Conservation (phyloP, 202 grass and related monocot genomes). For the Panicum hallii region DNA sequence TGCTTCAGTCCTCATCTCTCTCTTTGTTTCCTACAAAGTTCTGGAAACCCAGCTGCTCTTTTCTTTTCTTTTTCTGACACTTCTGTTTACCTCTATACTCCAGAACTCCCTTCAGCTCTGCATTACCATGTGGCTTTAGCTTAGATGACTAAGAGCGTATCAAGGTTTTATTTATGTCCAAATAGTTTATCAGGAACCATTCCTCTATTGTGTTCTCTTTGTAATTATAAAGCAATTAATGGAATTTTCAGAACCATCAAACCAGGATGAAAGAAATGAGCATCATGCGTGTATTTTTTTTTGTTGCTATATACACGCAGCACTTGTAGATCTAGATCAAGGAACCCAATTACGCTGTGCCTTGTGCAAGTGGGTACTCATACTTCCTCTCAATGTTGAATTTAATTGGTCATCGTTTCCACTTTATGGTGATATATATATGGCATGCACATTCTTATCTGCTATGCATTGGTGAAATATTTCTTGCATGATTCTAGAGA, state of each 20-base stretch:
- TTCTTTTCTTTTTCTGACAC: too few relatives aligned
- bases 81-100: background rate
- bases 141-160: background rate
- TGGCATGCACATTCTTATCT: too few relatives aligned
- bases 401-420: background rate
- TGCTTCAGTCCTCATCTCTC: background rate
- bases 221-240: background rate
- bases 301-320: background rate
- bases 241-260: background rate
- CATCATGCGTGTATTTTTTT: background rate
- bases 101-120: background rate
- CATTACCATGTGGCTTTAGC: background rate
- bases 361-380: background rate
- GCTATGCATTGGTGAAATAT: too few relatives aligned
- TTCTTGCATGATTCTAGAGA: too few relatives aligned
- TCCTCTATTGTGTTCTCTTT: background rate
- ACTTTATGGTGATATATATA: too few relatives aligned
- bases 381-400: background rate
- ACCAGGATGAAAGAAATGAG: background rate
- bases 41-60: background rate
- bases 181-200: background rate
- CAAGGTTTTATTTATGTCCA: background rate
- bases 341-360: background rate
- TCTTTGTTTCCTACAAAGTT: background rate
- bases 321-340: conserved; percentile 24